phyloP scores from a whole-genome alignment of 2,329 filamentous ascomycete species.

The Phaeophleospora eucalypticola region DNA sequence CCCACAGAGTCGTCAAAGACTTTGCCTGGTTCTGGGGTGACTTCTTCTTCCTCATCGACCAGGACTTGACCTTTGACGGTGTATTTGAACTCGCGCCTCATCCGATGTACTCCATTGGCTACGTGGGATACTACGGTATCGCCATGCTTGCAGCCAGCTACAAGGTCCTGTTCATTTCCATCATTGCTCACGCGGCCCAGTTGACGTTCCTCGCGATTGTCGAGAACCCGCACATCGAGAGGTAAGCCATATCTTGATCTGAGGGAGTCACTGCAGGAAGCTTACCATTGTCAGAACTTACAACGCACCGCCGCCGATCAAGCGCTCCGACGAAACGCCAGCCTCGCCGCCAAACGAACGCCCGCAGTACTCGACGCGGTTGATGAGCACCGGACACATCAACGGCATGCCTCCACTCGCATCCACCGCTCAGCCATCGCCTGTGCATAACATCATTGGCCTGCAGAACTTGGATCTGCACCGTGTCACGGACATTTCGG shows the following conservation, averaged over 20 bases:
- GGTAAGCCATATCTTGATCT: constrained; percentile 8
- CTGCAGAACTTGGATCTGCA: constrained; percentile 81
- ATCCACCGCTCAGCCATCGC: constrained; percentile 53
- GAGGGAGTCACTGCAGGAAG: background rate
- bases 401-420: constrained; percentile 38
- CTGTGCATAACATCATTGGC: constrained; percentile 80
- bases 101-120: constrained; percentile 98
- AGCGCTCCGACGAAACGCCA: constrained; percentile 47
- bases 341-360: constrained; percentile 36
- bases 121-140: constrained; percentile 96
- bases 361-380: constrained; percentile 37
- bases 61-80: constrained; percentile 95
- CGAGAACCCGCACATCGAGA: constrained; percentile 84
- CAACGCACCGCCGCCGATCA: constrained; percentile 71
- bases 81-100: constrained; percentile 99
- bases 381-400: constrained; percentile 38
- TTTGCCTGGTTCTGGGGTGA: constrained; percentile 99
- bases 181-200: constrained; percentile 88
- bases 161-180: constrained; percentile 93
- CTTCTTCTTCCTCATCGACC: constrained; percentile 97
- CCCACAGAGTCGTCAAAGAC: constrained; percentile 95
- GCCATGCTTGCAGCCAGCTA: constrained; percentile 98
- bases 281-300: constrained; percentile 56
- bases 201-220: constrained; percentile 88
- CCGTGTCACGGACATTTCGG: constrained; percentile 77